Evolutionary conservation across 306 rosid species (phyloP), one percentile per base, ranked within the genome.

Genomic region (Sicyos edulis): DNA sequence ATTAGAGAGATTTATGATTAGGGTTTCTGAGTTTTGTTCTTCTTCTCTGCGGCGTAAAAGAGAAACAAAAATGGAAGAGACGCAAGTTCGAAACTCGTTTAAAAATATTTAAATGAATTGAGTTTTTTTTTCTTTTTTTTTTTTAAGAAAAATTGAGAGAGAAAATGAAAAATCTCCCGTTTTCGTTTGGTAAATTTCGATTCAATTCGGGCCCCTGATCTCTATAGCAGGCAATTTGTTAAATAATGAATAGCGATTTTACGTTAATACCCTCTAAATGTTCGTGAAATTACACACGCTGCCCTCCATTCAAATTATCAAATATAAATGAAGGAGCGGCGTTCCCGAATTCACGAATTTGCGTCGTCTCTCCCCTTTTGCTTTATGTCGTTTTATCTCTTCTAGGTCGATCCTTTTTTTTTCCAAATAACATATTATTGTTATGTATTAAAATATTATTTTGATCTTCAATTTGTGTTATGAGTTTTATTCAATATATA

Each of bases 291-390:
- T 42, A 19, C 76, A 0, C 3, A 10, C 40, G 26, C 44, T 67
- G 68, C 57, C 44, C 76, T 57, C 63, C 56, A 5, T 72, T 72
- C 68, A 72, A 72, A 72, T 57, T 42, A 42, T 72, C 54, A 54
- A 19, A 45, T 67, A 20, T 44, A 66, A 21, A 59, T 1, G 3
- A 60, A 13, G 40, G 16, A 56, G 76, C 76, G 54, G 67, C 67
- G 67, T 40, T 37, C 37, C 51, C 65, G 4, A 54, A 37, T 71
- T 71, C 26, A 26, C 74, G 17, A 29, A 11, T 53, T 50, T n/a
- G 51, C 75, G 4, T 45, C n/a, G 26, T 8, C 10, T 42, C 10
- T 14, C 8, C n/a, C 34, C 4, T 20, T 67, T 67, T 13, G 44
- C 44, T 37, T 37, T 37, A 37, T 37, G 44, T 5, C 44, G 44